Evolutionary conservation across 495 filamentous ascomycete genomes (phyloP), one percentile per base, ranked within the genome.

Genomic region (Pyronema omphalodes): DNA sequence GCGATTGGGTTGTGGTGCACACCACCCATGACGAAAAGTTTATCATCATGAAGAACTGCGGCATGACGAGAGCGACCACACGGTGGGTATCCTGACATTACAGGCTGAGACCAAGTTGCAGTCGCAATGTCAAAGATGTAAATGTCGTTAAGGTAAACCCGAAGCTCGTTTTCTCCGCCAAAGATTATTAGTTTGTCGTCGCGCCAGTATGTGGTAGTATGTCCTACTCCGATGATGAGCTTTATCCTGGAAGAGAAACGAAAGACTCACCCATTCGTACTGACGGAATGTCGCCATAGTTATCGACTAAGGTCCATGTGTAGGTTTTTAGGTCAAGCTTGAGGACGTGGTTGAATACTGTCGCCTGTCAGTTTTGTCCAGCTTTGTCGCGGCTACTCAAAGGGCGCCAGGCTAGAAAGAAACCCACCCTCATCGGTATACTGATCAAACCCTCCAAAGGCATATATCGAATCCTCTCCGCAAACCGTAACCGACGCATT

Each of bases 401-500:
- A 33, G n/a, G 29, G 5, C 33, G 44, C 14, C n/a, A 33, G 12
- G 3, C 47, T 3, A 34, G 19, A 29, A 29, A 29, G 40, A 41
- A 14, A 58, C 61, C 37, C 54, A 81, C 80, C 81, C 74, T 98
- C 91, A 67, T 98, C 91, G 7, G 91, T 96, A 64, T 91, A 96
- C 66, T 94, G 88, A 64, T 98, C 91, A 60, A 98, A 98, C n/a
- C 91, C 91, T 9, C 91, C 91, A 70, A 98, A 98, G 23, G 88
- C 91, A 69, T 94, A 95, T 60, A 98, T 95, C 65, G 84, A 79
- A 69, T 94, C 88, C 67, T 93, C 85, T 44, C 86, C 86, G 63
- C 88, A 93, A 68, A 93, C 94, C 14, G 91, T 96, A 51, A 96
- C 88, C 11, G 93, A 95, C 52, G 91, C 91, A 73, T 95, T 96